A percentile compares a stretch with the other conserved stretches of the same genome.
These are phyloP conservation scores for Penicillium robsamsonii DNA, from an alignment of 495 filamentous ascomycete genomes.

Conservation along the genomic window DNA sequence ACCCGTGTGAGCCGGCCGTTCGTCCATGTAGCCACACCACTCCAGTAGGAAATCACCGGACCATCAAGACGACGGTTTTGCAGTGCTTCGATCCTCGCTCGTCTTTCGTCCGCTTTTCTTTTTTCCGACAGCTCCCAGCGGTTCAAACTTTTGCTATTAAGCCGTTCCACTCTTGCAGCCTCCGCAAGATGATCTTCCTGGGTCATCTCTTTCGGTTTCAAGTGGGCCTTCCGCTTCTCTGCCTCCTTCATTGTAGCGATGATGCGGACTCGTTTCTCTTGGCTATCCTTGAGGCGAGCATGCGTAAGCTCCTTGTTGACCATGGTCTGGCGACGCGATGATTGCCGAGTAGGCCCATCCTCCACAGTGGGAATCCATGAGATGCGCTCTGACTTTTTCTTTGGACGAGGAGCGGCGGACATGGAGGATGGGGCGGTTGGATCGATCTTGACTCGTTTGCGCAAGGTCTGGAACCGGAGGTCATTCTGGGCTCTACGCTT, in stretches of 20 bases:
- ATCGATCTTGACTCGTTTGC: slow-evolving; percentile 67
- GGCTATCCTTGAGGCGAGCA: slow-evolving; percentile 77
- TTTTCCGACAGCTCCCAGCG: slow-evolving; percentile 92
- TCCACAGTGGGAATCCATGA: slow-evolving; percentile 82
- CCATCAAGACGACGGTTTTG: slow-evolving; percentile 84
- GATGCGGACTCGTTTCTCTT: slow-evolving; percentile 73
- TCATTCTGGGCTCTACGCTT: slow-evolving; percentile 72
- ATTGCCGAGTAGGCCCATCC: slow-evolving; percentile 78
- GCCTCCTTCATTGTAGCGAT: slow-evolving; percentile 86
- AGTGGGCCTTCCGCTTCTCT: slow-evolving; percentile 70
- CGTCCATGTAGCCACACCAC: slow-evolving; percentile 74
- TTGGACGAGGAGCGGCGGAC: slow-evolving; percentile 58
- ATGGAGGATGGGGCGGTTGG: slow-evolving; percentile 49
- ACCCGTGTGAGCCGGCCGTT: slow-evolving; percentile 75
- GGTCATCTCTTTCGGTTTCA: slow-evolving; percentile 77
- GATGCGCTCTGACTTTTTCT: slow-evolving; percentile 89
- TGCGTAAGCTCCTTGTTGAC: slow-evolving; percentile 81
- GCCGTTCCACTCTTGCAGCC: slow-evolving; percentile 76
- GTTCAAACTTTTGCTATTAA: slow-evolving; percentile 87
- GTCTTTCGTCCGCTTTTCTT: slow-evolving; percentile 75
- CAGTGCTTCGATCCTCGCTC: slow-evolving; percentile 76
- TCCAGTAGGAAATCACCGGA: slow-evolving; percentile 90
- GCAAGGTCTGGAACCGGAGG: slow-evolving; percentile 47
- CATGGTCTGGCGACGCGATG: slow-evolving; percentile 77
- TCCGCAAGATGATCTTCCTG: slow-evolving; percentile 84